Conservation (phyloP, 768 basidiomycete species). For the Rhodotorula paludigena region DNA sequence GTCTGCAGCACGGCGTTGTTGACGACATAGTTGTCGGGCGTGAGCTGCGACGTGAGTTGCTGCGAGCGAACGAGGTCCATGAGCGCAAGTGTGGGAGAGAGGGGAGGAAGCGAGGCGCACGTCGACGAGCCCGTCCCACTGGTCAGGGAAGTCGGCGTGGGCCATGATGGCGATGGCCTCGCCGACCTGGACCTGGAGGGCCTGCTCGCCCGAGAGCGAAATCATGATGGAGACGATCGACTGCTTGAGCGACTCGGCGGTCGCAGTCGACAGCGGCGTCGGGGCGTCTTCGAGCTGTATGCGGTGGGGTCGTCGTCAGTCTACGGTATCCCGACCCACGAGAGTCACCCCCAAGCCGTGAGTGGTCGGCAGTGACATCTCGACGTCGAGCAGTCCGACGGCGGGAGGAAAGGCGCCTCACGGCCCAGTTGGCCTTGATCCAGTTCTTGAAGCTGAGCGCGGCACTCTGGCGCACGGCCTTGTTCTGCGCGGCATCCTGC, state of each 20-base stretch:
- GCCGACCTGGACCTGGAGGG: constrained; percentile 68
- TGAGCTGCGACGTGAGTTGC: constrained; percentile 85
- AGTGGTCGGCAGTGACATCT: neutral
- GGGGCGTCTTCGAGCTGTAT: constrained; percentile 39
- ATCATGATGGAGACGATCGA: constrained; percentile 91
- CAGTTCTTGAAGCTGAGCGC: constrained; percentile 90
- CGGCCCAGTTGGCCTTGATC: constrained; percentile 79
- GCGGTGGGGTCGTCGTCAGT: neutral
- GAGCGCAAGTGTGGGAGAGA: neutral
- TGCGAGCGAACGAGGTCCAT: constrained; percentile 45
- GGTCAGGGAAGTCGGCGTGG: constrained; percentile 78
- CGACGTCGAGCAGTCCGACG: neutral
- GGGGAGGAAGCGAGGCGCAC: constrained; percentile 54
- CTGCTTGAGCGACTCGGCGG: constrained; percentile 57
- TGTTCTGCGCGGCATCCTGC: constrained; percentile 61
- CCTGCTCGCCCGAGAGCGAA: constrained; percentile 58
- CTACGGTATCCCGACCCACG: neutral
- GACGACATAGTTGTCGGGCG: constrained; percentile 69
- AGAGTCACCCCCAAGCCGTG: neutral
- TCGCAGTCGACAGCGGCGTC: constrained; percentile 15
- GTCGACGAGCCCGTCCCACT: constrained; percentile 84
- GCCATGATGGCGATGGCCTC: constrained; percentile 91
- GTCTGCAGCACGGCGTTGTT: constrained; percentile 89
- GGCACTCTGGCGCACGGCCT: constrained; percentile 71
- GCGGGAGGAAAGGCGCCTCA: constrained; percentile 45